These are phyloP conservation scores for Aureobasidium uvarum DNA, from an alignment of 2,329 filamentous ascomycete species.

Conservation along the genomic window DNA sequence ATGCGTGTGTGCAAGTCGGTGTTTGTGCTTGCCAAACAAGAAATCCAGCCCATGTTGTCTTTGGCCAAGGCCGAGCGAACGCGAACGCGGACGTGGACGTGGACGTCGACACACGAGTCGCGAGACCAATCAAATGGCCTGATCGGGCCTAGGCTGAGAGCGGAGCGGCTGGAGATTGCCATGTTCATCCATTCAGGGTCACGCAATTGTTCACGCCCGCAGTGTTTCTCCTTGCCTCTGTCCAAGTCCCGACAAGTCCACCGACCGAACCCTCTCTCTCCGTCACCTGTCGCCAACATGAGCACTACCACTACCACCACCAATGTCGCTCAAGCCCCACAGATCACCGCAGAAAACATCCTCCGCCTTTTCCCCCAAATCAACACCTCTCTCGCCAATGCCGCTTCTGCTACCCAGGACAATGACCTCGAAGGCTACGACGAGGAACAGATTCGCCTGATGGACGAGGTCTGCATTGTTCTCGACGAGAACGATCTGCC, in stretches of 20 bases:
- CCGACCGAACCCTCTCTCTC: not conserved
- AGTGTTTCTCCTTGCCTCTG: conserved; percentile 3
- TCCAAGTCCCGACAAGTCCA: not conserved
- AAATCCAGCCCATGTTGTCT: not conserved
- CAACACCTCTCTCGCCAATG: conserved; percentile 58
- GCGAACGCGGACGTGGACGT: too few relatives aligned
- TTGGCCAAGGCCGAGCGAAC: not conserved
- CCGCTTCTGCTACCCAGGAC: conserved; percentile 59
- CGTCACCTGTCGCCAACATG: conserved; percentile 32
- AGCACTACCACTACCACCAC: conserved; percentile 36
- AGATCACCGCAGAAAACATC: conserved; percentile 83
- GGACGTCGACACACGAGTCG: not conserved
- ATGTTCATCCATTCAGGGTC: not conserved
- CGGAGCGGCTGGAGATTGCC: conserved; percentile 1
- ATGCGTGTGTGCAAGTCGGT: not conserved
- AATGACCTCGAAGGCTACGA: conserved; percentile 84
- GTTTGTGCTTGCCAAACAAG: not conserved
- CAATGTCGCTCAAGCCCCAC: conserved; percentile 45
- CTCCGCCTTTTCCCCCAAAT: conserved; percentile 84
- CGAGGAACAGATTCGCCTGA: conserved; percentile 94
- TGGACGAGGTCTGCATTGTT: conserved; percentile 99
- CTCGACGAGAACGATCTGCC: conserved; percentile 87
- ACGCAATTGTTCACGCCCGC: not conserved
- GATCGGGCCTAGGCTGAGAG: not conserved
- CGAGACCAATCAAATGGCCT: not conserved